These are phyloP conservation scores for Rutidosis leptorrhynchoides DNA, from an alignment of 129 eudicot genomes.

Conservation along the genomic window DNA sequence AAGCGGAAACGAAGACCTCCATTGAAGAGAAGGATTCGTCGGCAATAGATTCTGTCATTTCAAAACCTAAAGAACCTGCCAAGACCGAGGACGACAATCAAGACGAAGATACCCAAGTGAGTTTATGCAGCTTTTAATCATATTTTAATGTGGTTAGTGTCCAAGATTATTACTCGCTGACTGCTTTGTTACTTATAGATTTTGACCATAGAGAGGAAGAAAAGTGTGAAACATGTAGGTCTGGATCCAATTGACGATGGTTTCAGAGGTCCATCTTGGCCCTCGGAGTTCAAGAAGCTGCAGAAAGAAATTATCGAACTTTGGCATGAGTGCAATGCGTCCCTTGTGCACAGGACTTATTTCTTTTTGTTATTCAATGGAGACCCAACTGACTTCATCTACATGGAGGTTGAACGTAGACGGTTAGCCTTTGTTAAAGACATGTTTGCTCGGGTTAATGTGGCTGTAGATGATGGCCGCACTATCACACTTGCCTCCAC, in stretches of 20 bases:
- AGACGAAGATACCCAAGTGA: conserved; percentile 46
- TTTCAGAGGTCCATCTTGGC: conserved; percentile 45
- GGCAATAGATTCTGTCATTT: conserved; percentile 12
- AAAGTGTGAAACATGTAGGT: conserved; percentile 63
- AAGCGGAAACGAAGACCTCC: conserved; percentile 29
- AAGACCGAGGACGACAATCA: conserved; percentile 32
- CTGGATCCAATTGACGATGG: conserved; percentile 81
- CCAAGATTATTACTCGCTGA: background rate
- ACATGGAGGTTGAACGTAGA: conserved; percentile 86
- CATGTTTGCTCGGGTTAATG: conserved; percentile 52
- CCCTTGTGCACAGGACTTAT: conserved; percentile 80
- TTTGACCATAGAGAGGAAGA: conserved; percentile 13
- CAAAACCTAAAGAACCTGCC: conserved; percentile 28
- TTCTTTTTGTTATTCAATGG: conserved; percentile 80
- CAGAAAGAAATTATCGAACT: conserved; percentile 70
- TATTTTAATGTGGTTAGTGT: conserved; percentile 6
- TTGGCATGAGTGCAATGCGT: conserved; percentile 79
- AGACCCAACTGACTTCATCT: conserved; percentile 74
- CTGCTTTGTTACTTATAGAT: conserved; percentile 11
- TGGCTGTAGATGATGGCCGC: conserved; percentile 51
- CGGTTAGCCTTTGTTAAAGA: conserved; percentile 67
- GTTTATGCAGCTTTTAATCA: conserved; percentile 21
- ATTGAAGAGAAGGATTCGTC: conserved; percentile 21
- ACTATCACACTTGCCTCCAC: conserved; percentile 58
- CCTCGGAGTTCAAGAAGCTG: conserved; percentile 60